Percentiles rank a stretch among this genome's conserved stretches.
phyloP scores from a whole-genome alignment of 192 early-diverging fungal species.

The Coemansia sp. region DNA sequence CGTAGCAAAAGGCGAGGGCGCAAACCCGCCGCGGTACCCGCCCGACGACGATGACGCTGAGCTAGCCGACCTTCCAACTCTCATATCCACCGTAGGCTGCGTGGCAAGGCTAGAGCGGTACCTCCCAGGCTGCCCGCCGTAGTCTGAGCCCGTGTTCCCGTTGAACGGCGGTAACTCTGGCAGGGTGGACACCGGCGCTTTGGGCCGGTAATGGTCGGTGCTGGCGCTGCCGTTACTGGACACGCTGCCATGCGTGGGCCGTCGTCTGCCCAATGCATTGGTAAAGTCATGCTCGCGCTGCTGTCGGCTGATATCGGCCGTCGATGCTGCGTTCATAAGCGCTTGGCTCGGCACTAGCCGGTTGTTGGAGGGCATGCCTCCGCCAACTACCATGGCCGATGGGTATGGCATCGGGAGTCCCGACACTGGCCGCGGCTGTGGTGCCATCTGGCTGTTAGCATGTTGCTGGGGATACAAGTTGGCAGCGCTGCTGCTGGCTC shows the following conservation, averaged over 20 bases:
- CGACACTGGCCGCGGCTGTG: conserved; percentile 13
- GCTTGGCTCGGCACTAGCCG: conserved; percentile 40
- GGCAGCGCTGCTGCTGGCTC: conserved; percentile 17
- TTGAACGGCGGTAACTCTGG: conserved; percentile 37
- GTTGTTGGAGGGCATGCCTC: conserved; percentile 43
- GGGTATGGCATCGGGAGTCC: conserved; percentile 28
- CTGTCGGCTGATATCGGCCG: conserved; percentile 32
- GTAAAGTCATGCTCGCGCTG: conserved; percentile 53
- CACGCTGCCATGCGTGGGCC: conserved; percentile 36
- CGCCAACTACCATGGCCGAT: conserved; percentile 54
- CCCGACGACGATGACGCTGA: conserved; percentile 34
- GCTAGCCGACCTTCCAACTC: conserved; percentile 46
- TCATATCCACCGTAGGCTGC: conserved; percentile 29
- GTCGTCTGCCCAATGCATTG: conserved; percentile 43
- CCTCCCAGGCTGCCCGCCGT: conserved; percentile 2
- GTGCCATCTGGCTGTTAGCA: not conserved
- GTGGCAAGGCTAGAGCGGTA: conserved; percentile 5
- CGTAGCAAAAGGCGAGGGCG: conserved; percentile 23
- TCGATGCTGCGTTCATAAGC: conserved; percentile 41
- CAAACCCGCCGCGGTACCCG: conserved; percentile 33
- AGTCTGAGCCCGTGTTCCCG: conserved; percentile 21
- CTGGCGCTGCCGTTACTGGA: conserved; percentile 25
- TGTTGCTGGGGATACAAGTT: conserved; percentile 16
- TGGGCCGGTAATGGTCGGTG: conserved; percentile 14
- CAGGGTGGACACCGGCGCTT: not conserved